Base-by-base conservation (phyloP, 2,329 filamentous ascomycete species). In the Apiospora aurea region DNA sequence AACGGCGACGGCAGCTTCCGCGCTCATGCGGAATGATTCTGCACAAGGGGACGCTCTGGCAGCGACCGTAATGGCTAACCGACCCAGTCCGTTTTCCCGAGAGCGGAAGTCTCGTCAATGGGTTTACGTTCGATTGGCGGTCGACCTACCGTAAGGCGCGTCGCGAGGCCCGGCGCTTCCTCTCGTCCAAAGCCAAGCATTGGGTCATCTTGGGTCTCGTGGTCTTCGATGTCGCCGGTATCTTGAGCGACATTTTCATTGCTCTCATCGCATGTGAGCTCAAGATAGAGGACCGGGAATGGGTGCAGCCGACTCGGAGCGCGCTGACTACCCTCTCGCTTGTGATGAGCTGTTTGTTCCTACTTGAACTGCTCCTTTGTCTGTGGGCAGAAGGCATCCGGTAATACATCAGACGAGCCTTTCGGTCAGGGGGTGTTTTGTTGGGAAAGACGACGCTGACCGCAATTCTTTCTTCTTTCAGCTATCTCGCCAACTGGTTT, bases 271-370 rank as follows among this genome's bases (percentile, higher is more conserved):
- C 85, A 21, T 87, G 86, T 78, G 85, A 87, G 75, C 81, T 82
- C 74, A 80, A 82, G 66, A 78, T 80, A 49, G 73, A 80, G 44
- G 75, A 83, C 68, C 81, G 84, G 75, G 74, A 78, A 0, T 87
- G 86, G 85, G 84, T 86, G 7, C 73, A 76, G 11, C 72, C 75
- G 1, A 78, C 84, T 46, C 79, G 80, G 21, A 74, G 78, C n/a
- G 75, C 57, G 0, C 81, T 93, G 53, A 85, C 85, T 16, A 81
- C 85, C 2, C 80, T 87, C 46, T 87, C 89, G 7, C 80, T 93
- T 64, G 82, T 88, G 2, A 90, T 93, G 77, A 91, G 89, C 71
- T 88, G 85, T 75, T 77, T 93, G 41, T 94, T 94, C 78, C 85
- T 93, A 83, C 75, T 86, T 0, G 92, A 94, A 80, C 80, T 93